Evolutionary conservation across 2,329 filamentous ascomycete genomes (phyloP).

Genomic region (Phaeophleospora eucalypticola): DNA sequence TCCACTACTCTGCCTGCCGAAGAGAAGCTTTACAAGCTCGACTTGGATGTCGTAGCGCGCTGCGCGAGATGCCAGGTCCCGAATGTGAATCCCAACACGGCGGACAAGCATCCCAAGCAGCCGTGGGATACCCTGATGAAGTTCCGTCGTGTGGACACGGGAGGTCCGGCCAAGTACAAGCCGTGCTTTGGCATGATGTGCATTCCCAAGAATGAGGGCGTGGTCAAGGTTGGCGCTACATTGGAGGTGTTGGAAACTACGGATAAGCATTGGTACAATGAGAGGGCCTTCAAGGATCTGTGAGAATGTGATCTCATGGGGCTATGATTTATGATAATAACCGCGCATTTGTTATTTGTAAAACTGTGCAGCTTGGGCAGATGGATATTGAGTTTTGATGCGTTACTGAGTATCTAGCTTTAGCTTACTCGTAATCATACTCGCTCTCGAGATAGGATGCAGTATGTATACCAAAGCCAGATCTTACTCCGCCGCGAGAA

Average conservation of each 20-base stretch:
- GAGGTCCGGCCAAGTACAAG: conserved; percentile 58
- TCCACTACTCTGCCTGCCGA: conserved; percentile 30
- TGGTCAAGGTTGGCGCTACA: conserved; percentile 55
- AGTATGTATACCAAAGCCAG: background rate
- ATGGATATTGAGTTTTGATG: too few species aligned
- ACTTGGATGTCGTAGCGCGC: conserved; percentile 55
- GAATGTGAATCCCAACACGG: conserved; percentile 62
- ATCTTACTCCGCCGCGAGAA: background rate
- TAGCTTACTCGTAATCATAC: background rate
- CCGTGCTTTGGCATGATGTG: conserved; percentile 66
- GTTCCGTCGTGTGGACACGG: conserved; percentile 57
- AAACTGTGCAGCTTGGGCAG: too few species aligned
- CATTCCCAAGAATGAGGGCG: conserved; percentile 53
- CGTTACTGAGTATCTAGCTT: background rate
- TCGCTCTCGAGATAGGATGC: background rate
- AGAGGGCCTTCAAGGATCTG: conserved; percentile 32
- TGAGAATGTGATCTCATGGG: too few species aligned
- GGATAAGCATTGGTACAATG: conserved; percentile 52
- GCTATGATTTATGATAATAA: too few species aligned
- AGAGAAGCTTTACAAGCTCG: conserved; percentile 37
- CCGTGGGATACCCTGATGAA: conserved; percentile 61
- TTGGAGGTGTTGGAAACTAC: conserved; percentile 58
- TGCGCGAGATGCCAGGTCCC: conserved; percentile 61
- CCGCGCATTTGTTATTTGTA: too few species aligned
- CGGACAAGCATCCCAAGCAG: conserved; percentile 54